phyloP scores from a whole-genome alignment of 768 basidiomycete species.

The Tephrocybe sp. region DNA sequence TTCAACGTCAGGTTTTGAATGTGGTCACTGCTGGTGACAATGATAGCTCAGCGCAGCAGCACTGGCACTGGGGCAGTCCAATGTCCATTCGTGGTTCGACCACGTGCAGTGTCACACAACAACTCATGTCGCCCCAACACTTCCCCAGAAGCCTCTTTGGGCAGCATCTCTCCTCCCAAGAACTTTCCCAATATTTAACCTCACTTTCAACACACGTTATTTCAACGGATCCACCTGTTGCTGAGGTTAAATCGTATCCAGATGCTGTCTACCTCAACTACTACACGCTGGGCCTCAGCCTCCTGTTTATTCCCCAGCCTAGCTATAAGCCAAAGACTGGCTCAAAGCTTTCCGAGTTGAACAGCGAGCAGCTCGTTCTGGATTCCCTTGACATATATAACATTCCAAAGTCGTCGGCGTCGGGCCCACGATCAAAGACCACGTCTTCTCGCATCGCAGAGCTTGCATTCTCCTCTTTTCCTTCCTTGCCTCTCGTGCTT shows the following conservation, averaged over 20 bases:
- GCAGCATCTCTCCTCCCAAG: slow-evolving; percentile 43
- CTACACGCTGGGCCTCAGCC: slow-evolving; percentile 71
- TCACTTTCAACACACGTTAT: slow-evolving; percentile 28
- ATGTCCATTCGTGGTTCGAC: too few relatives aligned
- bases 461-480: slow-evolving; percentile 55
- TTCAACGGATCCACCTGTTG: slow-evolving; percentile 25
- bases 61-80: too few relatives aligned
- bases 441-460: slow-evolving; percentile 45
- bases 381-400: slow-evolving; percentile 88
- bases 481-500: slow-evolving; percentile 51
- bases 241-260: slow-evolving; percentile 75
- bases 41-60: too few relatives aligned
- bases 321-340: slow-evolving; percentile 59
- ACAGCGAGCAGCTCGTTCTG: slow-evolving; percentile 47
- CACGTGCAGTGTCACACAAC: too few relatives aligned
- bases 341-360: slow-evolving; percentile 42
- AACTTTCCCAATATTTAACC: slow-evolving; percentile 41
- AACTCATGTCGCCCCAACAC: slow-evolving; percentile 3
- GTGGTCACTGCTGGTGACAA: too few relatives aligned
- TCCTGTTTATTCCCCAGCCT: slow-evolving; percentile 67
- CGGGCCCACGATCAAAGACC: slow-evolving; percentile 23
- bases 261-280: slow-evolving; percentile 90
- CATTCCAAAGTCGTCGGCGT: slow-evolving; percentile 30
- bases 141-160: slow-evolving; percentile 44
- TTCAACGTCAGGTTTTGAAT: neutral